Conservation (phyloP, 2,329 filamentous ascomycete species). For the Cladophialophora chaetospira region DNA sequence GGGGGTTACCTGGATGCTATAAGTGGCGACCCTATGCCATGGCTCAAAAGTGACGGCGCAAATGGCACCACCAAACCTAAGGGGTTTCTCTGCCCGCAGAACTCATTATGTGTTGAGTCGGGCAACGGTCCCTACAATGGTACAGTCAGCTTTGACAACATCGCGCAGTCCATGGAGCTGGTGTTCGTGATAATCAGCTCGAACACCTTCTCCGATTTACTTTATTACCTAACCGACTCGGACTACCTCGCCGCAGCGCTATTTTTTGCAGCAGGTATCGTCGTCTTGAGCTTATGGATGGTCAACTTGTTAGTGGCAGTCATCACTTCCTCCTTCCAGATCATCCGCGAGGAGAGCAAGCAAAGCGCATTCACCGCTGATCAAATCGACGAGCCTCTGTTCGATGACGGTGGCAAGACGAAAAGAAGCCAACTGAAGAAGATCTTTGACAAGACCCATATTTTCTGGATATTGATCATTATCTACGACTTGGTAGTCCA, state of each 20-base stretch:
- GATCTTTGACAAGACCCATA: slow-evolving; percentile 71
- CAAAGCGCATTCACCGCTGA: slow-evolving; percentile 87
- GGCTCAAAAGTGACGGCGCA: slow-evolving; percentile 62
- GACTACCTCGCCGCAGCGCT: slow-evolving; percentile 86
- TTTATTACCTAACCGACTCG: slow-evolving; percentile 90
- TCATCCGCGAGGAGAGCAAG: slow-evolving; percentile 95
- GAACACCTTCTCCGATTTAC: slow-evolving; percentile 92
- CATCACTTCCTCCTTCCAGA: slow-evolving; percentile 97
- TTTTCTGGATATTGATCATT: slow-evolving; percentile 81
- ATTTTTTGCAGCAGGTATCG: slow-evolving; percentile 71
- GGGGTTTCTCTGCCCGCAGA: slow-evolving; percentile 82
- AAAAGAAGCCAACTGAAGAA: slow-evolving; percentile 57
- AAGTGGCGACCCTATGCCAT: slow-evolving; percentile 64
- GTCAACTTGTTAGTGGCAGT: slow-evolving; percentile 93
- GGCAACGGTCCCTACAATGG: slow-evolving; percentile 72
- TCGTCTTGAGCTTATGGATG: slow-evolving; percentile 95
- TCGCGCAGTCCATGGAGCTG: slow-evolving; percentile 84
- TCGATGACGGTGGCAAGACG: slow-evolving; percentile 38
- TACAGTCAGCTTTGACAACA: slow-evolving; percentile 94
- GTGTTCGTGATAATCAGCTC: slow-evolving; percentile 99
- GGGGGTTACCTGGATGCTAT: slow-evolving; percentile 73
- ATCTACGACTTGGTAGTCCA: slow-evolving; percentile 77
- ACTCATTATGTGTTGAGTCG: slow-evolving; percentile 80
- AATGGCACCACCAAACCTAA: slow-evolving; percentile 63
- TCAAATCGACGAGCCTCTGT: slow-evolving; percentile 52